A percentile compares a stretch with the other conserved stretches of the same genome.
Conservation (phyloP, 129 eudicot species). For the Flaveria trinervia region DNA sequence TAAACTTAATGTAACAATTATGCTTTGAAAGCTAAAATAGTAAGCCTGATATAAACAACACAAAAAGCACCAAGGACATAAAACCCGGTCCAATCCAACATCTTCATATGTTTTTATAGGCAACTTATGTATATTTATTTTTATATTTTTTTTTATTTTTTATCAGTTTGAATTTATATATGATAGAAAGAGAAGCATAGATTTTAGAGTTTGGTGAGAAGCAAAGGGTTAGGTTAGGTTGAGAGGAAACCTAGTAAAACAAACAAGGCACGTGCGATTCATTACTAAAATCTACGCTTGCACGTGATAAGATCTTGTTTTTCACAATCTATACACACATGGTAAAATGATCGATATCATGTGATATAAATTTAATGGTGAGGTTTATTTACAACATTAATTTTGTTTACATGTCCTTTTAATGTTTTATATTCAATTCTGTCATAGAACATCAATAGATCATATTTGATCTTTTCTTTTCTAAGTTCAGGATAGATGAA, state of each 20-base stretch:
- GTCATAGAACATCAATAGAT: too few relatives aligned
- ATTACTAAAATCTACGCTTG: constrained; percentile 10
- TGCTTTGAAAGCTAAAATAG: constrained; percentile 58
- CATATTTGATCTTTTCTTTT: too few relatives aligned
- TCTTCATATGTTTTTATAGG: neutral
- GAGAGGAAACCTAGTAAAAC: too few relatives aligned
- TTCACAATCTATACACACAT: neutral
- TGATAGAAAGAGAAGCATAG: too few relatives aligned
- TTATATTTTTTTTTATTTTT: neutral
- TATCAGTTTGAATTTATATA: neutral
- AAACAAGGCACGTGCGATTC: constrained; percentile 33
- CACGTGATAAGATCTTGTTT: constrained; percentile 29
- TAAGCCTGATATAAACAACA: constrained; percentile 60
- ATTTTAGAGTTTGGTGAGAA: too few relatives aligned
- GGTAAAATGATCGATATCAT: too few relatives aligned
- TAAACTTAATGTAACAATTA: constrained; percentile 51
- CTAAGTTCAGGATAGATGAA: too few relatives aligned
- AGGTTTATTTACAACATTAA: too few relatives aligned
- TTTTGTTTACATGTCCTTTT: too few relatives aligned
- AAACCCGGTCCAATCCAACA: constrained; percentile 48
- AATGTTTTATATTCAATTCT: too few relatives aligned
- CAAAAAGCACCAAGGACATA: constrained; percentile 54
- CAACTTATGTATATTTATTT: neutral
- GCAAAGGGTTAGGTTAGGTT: too few relatives aligned
- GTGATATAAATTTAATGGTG: too few relatives aligned